phyloP scores from a whole-genome alignment of 176 grass and related monocot genomes.

The Aegilops bicornis region DNA sequence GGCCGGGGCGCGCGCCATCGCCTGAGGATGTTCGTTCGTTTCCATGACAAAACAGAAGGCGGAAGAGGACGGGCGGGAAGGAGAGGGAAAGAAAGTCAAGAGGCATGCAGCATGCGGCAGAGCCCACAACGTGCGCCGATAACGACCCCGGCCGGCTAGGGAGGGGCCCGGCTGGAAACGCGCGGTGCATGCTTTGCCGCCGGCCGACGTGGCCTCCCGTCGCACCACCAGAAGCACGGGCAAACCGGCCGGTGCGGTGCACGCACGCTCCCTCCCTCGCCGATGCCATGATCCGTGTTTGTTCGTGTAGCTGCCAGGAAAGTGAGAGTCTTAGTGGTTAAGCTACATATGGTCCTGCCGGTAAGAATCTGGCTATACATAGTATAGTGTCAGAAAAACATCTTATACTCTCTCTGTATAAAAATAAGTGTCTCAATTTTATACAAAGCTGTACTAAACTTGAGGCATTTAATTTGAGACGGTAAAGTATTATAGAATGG shows the following conservation, averaged over 20 bases:
- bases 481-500: too few relatives aligned
- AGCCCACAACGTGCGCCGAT: background rate
- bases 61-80: background rate
- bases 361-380: too few relatives aligned
- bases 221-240: background rate
- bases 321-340: background rate
- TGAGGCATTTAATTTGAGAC: too few relatives aligned
- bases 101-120: background rate
- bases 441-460: too few relatives aligned
- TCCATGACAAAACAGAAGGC: background rate
- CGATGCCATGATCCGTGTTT: too few relatives aligned
- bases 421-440: too few relatives aligned
- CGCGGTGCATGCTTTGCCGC: background rate
- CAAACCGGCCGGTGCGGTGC: too few relatives aligned
- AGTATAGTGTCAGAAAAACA: too few relatives aligned
- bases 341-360: background rate
- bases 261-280: too few relatives aligned
- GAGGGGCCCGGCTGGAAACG: background rate
- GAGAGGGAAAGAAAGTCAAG: background rate
- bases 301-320: too few relatives aligned
- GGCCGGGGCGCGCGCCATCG: background rate
- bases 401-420: too few relatives aligned
- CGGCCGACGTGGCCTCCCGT: background rate
- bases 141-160: background rate
- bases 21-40: background rate